Percentiles rank a stretch among this genome's conserved stretches.
phyloP scores from a whole-genome alignment of 768 basidiomycete species.

The Boletellus sp. region DNA sequence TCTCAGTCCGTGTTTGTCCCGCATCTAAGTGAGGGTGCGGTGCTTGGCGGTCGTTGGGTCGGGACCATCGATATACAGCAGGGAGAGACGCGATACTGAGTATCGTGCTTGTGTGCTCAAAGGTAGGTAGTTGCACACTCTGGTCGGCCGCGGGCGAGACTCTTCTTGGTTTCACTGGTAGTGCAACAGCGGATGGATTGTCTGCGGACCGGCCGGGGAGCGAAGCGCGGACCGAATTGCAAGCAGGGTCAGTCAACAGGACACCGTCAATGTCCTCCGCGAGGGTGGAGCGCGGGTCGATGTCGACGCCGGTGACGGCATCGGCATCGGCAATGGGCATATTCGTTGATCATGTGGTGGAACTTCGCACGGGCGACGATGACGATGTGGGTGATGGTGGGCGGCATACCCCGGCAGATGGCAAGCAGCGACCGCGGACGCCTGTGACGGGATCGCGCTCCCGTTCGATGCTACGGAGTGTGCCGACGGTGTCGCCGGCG shows the following conservation, averaged over 20 bases:
- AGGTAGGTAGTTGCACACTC: too few species aligned
- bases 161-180: background rate
- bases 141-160: background rate
- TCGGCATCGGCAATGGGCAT: constrained; percentile 4
- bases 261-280: constrained; percentile 6
- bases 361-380: constrained; percentile 18
- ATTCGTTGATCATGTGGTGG: constrained; percentile 22
- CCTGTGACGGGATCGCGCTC: background rate
- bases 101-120: constrained; percentile 1
- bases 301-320: background rate
- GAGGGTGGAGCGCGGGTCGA: background rate
- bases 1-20: constrained; percentile 4
- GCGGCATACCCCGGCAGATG: background rate
- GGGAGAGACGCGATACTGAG: constrained; percentile 18
- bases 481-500: constrained; percentile 1
- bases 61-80: constrained; percentile 20
- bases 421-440: background rate
- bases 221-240: background rate
- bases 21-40: constrained; percentile 19
- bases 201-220: background rate
- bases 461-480: background rate
- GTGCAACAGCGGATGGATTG: constrained; percentile 1
- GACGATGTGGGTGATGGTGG: background rate
- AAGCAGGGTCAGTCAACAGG: constrained; percentile 7
- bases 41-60: constrained; percentile 30